Evolutionary conservation across 1,284 basidiomycete genomes (phyloP).

Genomic region (Naganishia albida): DNA sequence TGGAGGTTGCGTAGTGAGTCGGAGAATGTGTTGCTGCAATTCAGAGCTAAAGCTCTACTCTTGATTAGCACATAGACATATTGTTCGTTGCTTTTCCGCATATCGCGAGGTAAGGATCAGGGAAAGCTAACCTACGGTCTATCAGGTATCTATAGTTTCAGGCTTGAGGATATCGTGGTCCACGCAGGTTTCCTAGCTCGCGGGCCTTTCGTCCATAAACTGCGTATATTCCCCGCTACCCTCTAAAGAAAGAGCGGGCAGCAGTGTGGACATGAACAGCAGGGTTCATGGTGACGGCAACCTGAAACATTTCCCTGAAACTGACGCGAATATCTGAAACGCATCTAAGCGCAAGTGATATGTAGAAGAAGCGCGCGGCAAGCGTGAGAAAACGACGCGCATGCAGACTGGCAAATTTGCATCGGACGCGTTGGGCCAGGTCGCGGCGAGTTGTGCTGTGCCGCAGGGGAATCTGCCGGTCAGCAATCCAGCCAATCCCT

Average conservation of each 20-base stretch:
- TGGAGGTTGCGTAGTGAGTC: constrained; percentile 1
- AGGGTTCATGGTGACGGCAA: too few relatives aligned
- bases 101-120: neutral
- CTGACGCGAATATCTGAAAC: neutral
- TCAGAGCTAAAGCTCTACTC: too few relatives aligned
- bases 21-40: too few relatives aligned
- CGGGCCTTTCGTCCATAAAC: too few relatives aligned
- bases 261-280: too few relatives aligned
- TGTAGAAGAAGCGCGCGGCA: neutral
- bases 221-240: too few relatives aligned
- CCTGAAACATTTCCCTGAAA: too few relatives aligned
- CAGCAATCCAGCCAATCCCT: constrained; percentile 20
- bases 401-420: constrained; percentile 18
- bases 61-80: constrained; percentile 2
- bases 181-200: too few relatives aligned
- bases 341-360: too few relatives aligned
- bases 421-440: constrained; percentile 4
- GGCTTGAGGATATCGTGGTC: neutral
- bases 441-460: constrained; percentile 11
- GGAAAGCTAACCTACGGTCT: neutral
- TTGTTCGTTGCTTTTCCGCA: constrained; percentile 5
- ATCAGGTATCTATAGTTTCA: constrained; percentile 10
- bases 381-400: constrained; percentile 3
- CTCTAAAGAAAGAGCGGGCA: too few relatives aligned
- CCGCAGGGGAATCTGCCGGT: constrained; percentile 7